Base-by-base conservation (phyloP, 176 grass and related monocot genomes). In the Pontederia paniculata region DNA sequence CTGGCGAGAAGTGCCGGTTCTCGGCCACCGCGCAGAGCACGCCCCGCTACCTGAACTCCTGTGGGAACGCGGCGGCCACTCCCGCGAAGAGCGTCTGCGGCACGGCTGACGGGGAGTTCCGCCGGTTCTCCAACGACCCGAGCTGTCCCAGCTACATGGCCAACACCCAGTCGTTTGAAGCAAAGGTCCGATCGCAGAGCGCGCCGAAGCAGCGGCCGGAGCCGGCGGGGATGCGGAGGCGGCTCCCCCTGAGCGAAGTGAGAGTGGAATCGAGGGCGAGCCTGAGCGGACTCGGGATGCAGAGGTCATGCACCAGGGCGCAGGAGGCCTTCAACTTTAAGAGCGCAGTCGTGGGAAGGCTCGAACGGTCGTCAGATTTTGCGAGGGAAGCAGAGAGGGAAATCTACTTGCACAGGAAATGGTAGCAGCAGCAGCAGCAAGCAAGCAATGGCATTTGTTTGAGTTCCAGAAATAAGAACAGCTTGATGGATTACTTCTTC, bases 401-500 rank as follows among this genome's bases (percentile, higher is more conserved):
- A 45, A 74, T 84, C 62, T 98, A 91, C 80, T 22, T 93, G 77
- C 77, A 98, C 50, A 85, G 66, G 53, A 75, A 75, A 50, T 91
- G 83, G 94, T 86, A 37, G 28, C 28, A 37, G 67, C 85, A 54
- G 20, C 54, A n/a, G n/a, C n/a, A n/a, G n/a, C n/a, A n/a, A n/a
- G n/a, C n/a, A n/a, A n/a, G n/a, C n/a, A 56, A 22, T 28, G 54
- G 10, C 4, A 22, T 55, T 23, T 12, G 10, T 11, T 14, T 23
- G 48, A 6, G 28, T 37, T 37, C 28, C 28, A 37, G 28, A 37
- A 37, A 37, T 37, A 37, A 37, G 28, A 37, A 37, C 28, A 37
- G 7, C 28, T 37, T 2, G 28, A 37, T 6, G 28, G 28, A 37
- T 37, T 6, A 37, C 28, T 37, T 5, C 28, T 37, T 37, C 28